Base-by-base conservation (phyloP, 305 asterid genomes). In the Rubia balearica region DNA sequence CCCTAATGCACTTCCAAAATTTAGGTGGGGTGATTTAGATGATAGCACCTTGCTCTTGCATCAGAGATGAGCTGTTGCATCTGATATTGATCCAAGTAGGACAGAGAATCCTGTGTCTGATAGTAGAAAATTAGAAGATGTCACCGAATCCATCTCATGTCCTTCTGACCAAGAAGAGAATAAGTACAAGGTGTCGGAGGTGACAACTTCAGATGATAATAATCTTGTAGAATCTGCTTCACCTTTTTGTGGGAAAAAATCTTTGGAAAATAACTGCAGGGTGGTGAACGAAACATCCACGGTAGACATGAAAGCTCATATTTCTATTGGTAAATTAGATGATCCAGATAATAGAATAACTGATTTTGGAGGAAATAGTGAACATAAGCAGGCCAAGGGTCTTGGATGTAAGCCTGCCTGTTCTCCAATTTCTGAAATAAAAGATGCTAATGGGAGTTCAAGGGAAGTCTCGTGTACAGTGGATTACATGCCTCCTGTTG, bases 11-110 rank as follows among this genome's bases (percentile, higher is more conserved):
- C 86, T 86, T 59, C 88, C 91, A 1, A 86, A 87, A 79, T 84
- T 95, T 77, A 95, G 87, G 84, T 91, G 96, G 98, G 97, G 99
- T 61, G 94, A 95, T 77, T 82, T 95, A 86, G 98, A 90, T 78
- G 99, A 91, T 79, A 82, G 86, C 72, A 83, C 89, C 36, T 86
- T 91, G 78, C 73, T 81, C 68, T 61, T 76, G 63, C 87, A 87
- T 77, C 86, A 80, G 36, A 86, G 85, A 71, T 83, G 77, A 76
- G 68, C 83, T 67, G 78, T 75, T 78, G 85, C 78, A 73, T 78
- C 75, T 78, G 90, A 81, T 70, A 71, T 77, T 61, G 78, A 80
- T 74, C 76, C 79, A 41, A 79, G 77, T 64, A 83, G 76, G 75
- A 79, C 69, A 7, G 79, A 79, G 78, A 78, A 73, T 81, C 79